Evolutionary conservation across 495 filamentous ascomycete genomes (phyloP).

Genomic region (Delitschia confertaspora): DNA sequence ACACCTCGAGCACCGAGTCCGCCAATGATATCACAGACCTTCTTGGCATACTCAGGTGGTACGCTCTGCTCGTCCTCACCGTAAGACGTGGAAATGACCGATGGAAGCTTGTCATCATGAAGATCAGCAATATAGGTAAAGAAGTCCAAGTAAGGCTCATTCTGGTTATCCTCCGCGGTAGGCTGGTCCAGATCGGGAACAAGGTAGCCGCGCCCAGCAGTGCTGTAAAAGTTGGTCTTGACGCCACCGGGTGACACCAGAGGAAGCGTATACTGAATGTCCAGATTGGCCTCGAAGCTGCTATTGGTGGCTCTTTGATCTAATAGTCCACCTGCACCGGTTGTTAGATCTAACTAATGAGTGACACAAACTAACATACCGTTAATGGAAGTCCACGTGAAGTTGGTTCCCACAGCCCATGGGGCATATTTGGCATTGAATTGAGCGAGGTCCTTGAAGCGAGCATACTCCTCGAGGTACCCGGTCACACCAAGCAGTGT

Average conservation of each 20-base stretch:
- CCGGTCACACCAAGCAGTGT: slow-evolving; percentile 57
- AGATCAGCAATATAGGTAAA: slow-evolving; percentile 55
- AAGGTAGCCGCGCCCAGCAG: slow-evolving; percentile 54
- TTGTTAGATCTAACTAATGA: slow-evolving; percentile 34
- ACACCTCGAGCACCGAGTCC: slow-evolving; percentile 71
- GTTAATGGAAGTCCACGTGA: slow-evolving; percentile 53
- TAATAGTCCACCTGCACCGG: slow-evolving; percentile 37
- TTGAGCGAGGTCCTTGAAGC: slow-evolving; percentile 31
- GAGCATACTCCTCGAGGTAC: slow-evolving; percentile 40
- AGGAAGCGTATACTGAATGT: slow-evolving; percentile 60
- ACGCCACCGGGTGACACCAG: slow-evolving; percentile 46
- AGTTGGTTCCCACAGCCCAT: slow-evolving; percentile 46
- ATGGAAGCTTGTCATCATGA: slow-evolving; percentile 55
- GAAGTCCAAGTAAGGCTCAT: slow-evolving; percentile 71
- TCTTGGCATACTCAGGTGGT: slow-evolving; percentile 54
- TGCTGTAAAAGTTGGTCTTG: slow-evolving; percentile 58
- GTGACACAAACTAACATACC: slow-evolving; percentile 28
- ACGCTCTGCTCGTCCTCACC: slow-evolving; percentile 75
- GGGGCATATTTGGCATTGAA: slow-evolving; percentile 36
- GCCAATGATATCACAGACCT: slow-evolving; percentile 60
- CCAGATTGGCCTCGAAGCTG: slow-evolving; percentile 64
- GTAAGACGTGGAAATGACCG: slow-evolving; percentile 70
- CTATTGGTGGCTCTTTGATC: slow-evolving; percentile 32
- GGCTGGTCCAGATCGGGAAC: slow-evolving; percentile 55
- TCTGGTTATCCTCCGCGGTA: slow-evolving; percentile 45